A percentile compares a stretch with the other conserved stretches of the same genome.
These are phyloP conservation scores for Echria macrotheca DNA, from an alignment of 495 filamentous ascomycete species.

Conservation along the genomic window DNA sequence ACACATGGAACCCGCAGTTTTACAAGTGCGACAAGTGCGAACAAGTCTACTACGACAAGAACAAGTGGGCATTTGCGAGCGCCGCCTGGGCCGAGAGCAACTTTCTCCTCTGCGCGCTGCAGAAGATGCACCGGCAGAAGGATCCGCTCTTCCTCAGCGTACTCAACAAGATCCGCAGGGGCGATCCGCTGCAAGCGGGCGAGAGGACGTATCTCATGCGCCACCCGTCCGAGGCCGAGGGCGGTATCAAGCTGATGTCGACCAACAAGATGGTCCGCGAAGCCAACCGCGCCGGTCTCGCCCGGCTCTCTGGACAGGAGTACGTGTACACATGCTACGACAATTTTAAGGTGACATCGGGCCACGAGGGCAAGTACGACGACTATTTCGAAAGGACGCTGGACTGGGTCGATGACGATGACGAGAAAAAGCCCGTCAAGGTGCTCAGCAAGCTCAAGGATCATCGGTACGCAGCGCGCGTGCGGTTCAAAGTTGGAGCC, in stretches of 20 bases:
- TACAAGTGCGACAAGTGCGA: constrained; percentile 38
- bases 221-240: constrained; percentile 35
- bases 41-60: constrained; percentile 26
- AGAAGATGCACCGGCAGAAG: constrained; percentile 48
- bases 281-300: constrained; percentile 36
- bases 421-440: too few species aligned
- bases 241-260: constrained; percentile 45
- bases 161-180: constrained; percentile 47
- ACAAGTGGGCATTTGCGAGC: constrained; percentile 38
- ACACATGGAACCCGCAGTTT: constrained; percentile 69
- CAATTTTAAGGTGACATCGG: constrained; percentile 56
- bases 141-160: constrained; percentile 47
- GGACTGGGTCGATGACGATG: constrained; percentile 53
- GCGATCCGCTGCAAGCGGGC: constrained; percentile 25
- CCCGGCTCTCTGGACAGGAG: constrained; percentile 26
- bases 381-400: too few species aligned
- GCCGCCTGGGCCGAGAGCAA: constrained; percentile 32
- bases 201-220: constrained; percentile 43
- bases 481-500: constrained; percentile 74
- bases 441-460: too few species aligned
- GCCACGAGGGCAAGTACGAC: constrained; percentile 55
- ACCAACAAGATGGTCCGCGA: constrained; percentile 34
- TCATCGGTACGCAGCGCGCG: constrained; percentile 41
- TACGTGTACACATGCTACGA: constrained; percentile 65
- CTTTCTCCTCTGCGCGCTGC: constrained; percentile 38